Base-by-base conservation (phyloP, 2,329 filamentous ascomycete species). In the Cryphonectria naterciae region DNA sequence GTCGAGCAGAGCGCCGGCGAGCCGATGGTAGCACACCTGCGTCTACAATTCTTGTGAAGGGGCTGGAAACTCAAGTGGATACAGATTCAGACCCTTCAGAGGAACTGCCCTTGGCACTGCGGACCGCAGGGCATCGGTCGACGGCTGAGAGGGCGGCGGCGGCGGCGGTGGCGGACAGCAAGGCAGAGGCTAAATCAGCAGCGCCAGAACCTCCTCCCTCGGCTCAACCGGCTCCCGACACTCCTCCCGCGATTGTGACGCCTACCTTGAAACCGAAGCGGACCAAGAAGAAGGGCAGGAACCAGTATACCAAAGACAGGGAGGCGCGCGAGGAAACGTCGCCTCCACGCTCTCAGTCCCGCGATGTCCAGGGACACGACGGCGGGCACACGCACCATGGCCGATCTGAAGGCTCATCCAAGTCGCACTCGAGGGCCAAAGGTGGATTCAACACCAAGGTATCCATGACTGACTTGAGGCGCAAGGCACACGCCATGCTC, bases 381-480 rank as follows among this genome's bases (percentile, higher is more conserved):
- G 79, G 80, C 52, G 79, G 81, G 70, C 73, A 78, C 54, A 75
- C 79, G 56, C 71, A 73, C 66, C 77, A 79, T 70, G 74, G 74
- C 65, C 79, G 77, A 72, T 71, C 76, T 74, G 76, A 77, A 67
- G 73, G 17, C 58, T 64, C 37, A 70, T 74, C 46, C 80, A 79
- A 76, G 81, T 78, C 72, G 77, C 76, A 70, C 75, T 83, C 83
- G 70, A 89, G 88, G 76, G 81, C 83, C 43, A 87, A 87, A 75
- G 80, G 83, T 70, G 84, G 85, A 65, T 87, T 87, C 79, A 85
- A 85, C 74, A 90, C 87, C 75, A 94, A 93, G 79, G 88, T 94
- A 70, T 95, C 91, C 39, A 93, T 97, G 90, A 91, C 91, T 72
- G 94, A 97, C 78, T 94, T 97, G 89, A 93, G 93, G 81, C 89